A percentile compares a stretch with the other conserved stretches of the same genome.
These are phyloP conservation scores for Phlyctochytrium planicorne DNA, from an alignment of 192 early-diverging fungal species.

Conservation along the genomic window DNA sequence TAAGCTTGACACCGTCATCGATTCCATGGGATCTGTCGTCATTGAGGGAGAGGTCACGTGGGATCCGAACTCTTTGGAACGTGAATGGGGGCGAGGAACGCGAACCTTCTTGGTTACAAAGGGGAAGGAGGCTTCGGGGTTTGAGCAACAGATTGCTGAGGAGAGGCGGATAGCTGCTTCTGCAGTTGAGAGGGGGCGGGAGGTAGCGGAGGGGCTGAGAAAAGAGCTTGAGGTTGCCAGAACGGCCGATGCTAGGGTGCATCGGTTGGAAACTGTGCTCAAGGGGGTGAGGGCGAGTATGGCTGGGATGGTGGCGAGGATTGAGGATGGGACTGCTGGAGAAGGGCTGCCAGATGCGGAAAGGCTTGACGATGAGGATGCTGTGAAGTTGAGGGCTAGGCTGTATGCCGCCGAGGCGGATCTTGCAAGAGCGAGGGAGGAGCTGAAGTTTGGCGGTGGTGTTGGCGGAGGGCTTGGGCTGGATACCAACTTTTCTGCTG, in stretches of 20 bases:
- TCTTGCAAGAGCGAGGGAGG: constrained; percentile 9
- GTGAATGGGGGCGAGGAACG: background rate
- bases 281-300: background rate
- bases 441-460: too few species aligned
- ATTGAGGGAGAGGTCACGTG: constrained; percentile 41
- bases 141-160: background rate
- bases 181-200: background rate
- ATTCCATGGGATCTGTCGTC: constrained; percentile 25
- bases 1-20: constrained; percentile 18
- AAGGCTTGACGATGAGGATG: constrained; percentile 8
- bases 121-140: background rate
- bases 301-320: background rate
- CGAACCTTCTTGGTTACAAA: background rate
- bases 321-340: background rate
- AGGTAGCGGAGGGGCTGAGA: background rate
- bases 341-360: background rate
- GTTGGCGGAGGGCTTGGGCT: too few species aligned
- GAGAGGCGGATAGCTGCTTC: background rate
- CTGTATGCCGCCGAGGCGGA: constrained; percentile 12
- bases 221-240: background rate
- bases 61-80: constrained; percentile 25
- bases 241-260: background rate
- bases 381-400: constrained; percentile 7
- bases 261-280: background rate
- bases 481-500: background rate